Conservation (phyloP, 805 yeast genomes). For the Clavispora asparagi region DNA sequence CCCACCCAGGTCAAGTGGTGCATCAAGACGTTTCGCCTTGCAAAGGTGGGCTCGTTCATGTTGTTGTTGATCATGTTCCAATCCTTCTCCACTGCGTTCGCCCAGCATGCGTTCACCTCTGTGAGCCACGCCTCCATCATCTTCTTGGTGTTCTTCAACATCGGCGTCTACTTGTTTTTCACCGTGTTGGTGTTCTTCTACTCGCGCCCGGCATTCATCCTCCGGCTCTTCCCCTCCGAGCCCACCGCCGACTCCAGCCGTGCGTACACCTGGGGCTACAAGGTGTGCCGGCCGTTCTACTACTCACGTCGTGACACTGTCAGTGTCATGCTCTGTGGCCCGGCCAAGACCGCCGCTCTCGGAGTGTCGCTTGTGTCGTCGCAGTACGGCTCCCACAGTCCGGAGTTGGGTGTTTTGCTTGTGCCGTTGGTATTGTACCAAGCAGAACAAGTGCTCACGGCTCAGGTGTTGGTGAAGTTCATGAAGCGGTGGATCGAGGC, state of each 20-base stretch:
- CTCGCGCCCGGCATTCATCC: slow-evolving; percentile 57
- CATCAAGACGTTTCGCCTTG: slow-evolving; percentile 51
- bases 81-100: slow-evolving; percentile 83
- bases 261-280: slow-evolving; percentile 42
- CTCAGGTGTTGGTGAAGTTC: slow-evolving; percentile 61
- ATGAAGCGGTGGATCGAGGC: slow-evolving; percentile 66
- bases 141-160: slow-evolving; percentile 75
- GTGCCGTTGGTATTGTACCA: slow-evolving; percentile 85
- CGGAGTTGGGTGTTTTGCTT: slow-evolving; percentile 62
- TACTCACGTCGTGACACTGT: slow-evolving; percentile 69
- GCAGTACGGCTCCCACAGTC: slow-evolving; percentile 63
- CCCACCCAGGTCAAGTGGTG: slow-evolving; percentile 63
- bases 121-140: slow-evolving; percentile 67
- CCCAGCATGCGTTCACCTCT: slow-evolving; percentile 69
- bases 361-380: slow-evolving; percentile 82
- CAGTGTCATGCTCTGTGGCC: slow-evolving; percentile 80
- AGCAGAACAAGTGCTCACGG: slow-evolving; percentile 80
- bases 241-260: slow-evolving; percentile 46
- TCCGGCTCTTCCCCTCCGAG: slow-evolving; percentile 34
- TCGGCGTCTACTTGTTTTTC: slow-evolving; percentile 75
- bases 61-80: slow-evolving; percentile 71
- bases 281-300: slow-evolving; percentile 57
- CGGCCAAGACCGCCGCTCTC: slow-evolving; percentile 89
- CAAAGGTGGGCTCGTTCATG: slow-evolving; percentile 77
- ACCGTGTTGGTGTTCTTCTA: slow-evolving; percentile 55